These are phyloP conservation scores for Ascobolus immersus DNA, from an alignment of 495 filamentous ascomycete genomes.

Conservation along the genomic window DNA sequence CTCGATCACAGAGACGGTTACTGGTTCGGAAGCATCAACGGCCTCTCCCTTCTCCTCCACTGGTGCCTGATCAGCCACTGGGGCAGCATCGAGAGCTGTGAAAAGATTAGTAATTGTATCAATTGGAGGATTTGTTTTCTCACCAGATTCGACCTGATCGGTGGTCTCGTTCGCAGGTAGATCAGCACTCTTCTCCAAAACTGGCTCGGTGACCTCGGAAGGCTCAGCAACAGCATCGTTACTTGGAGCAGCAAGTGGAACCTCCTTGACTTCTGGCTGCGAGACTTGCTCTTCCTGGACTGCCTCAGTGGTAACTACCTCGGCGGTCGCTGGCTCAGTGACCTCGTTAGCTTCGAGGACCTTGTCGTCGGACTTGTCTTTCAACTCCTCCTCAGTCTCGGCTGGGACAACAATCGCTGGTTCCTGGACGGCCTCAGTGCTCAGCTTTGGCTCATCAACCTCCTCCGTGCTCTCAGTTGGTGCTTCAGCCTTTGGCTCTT, in stretches of 20 bases:
- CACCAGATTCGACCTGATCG: background rate
- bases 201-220: background rate
- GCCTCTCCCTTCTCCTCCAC: background rate
- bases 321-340: no score
- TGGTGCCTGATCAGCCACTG: background rate
- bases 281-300: no score
- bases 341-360: no score
- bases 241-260: no score
- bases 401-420: no score
- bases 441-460: no score
- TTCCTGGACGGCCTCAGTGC: no score
- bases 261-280: background rate
- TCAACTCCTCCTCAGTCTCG: no score
- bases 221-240: background rate
- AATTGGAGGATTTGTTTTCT: background rate
- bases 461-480: slow-evolving; percentile 21
- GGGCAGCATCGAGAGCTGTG: background rate
- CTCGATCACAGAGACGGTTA: no score
- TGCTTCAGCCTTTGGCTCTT: slow-evolving; percentile 11
- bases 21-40: background rate
- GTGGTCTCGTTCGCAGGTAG: background rate
- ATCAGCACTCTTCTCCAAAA: background rate
- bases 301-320: no score
- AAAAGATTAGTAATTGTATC: background rate
- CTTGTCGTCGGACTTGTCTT: no score